These are phyloP conservation scores for Penicillium fuscoglaucum DNA, from an alignment of 2,329 filamentous ascomycete species.

Conservation along the genomic window DNA sequence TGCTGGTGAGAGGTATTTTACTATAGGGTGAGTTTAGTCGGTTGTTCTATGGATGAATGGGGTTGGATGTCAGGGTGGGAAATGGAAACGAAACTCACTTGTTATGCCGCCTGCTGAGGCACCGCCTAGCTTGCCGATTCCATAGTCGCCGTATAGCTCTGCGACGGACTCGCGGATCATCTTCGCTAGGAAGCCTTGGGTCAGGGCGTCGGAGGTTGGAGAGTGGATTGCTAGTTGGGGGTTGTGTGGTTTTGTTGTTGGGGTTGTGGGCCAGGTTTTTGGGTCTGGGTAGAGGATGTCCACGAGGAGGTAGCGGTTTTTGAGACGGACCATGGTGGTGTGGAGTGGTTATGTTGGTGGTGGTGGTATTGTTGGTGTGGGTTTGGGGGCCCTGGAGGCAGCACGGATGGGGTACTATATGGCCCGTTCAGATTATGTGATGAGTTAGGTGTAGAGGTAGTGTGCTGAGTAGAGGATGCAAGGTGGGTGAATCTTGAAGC, in stretches of 20 bases:
- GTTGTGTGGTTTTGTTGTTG: constrained; percentile 31
- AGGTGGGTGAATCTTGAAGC: background rate
- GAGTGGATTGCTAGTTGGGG: constrained; percentile 71
- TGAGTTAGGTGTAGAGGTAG: background rate
- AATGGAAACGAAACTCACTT: constrained; percentile 49
- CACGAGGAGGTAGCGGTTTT: constrained; percentile 93
- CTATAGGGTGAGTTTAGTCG: constrained; percentile 45
- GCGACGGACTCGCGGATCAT: constrained; percentile 70
- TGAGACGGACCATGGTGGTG: constrained; percentile 81
- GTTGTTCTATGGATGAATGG: background rate
- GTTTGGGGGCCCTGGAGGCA: background rate
- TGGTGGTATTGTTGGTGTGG: background rate
- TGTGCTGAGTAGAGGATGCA: background rate
- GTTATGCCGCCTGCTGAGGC: constrained; percentile 68
- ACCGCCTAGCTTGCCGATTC: constrained; percentile 59
- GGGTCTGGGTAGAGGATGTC: constrained; percentile 81
- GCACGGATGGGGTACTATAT: background rate
- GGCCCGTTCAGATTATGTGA: background rate
- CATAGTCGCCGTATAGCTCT: constrained; percentile 84
- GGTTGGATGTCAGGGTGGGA: no score
- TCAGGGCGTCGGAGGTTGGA: constrained; percentile 73
- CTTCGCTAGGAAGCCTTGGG: constrained; percentile 63
- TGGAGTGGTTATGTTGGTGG: background rate
- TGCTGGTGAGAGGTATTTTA: constrained; percentile 90
- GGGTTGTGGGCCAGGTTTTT: constrained; percentile 36